Percentiles rank a stretch among this genome's conserved stretches.
phyloP scores from a whole-genome alignment of 2,329 filamentous ascomycete species.

The Colletotrichum destructivum region DNA sequence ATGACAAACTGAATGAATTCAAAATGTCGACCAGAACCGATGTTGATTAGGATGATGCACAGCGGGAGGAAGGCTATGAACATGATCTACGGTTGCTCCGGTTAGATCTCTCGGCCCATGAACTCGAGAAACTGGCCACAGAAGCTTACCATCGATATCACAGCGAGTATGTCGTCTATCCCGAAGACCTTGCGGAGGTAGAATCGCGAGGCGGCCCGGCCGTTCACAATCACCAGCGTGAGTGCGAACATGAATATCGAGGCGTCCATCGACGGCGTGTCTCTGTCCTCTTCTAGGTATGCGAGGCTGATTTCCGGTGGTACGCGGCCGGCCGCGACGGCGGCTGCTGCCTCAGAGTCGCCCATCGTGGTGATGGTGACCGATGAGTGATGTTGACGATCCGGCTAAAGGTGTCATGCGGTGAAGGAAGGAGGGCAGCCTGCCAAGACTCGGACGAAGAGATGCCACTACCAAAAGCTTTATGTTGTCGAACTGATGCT shows the following conservation, averaged over 20 bases:
- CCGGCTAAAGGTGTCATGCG: slow-evolving; percentile 2
- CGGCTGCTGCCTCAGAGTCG: slow-evolving; percentile 46
- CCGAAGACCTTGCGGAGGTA: slow-evolving; percentile 56
- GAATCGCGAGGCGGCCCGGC: slow-evolving; percentile 53
- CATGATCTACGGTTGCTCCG: slow-evolving; percentile 44
- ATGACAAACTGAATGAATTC: slow-evolving; percentile 64
- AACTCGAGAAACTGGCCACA: not conserved
- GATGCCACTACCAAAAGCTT: slow-evolving; percentile 20
- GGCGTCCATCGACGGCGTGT: slow-evolving; percentile 55
- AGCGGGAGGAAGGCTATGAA: slow-evolving; percentile 61
- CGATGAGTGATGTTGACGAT: slow-evolving; percentile 12
- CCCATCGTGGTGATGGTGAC: slow-evolving; percentile 27
- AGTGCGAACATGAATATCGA: slow-evolving; percentile 56
- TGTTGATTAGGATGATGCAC: slow-evolving; percentile 59
- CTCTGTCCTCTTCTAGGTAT: slow-evolving; percentile 55
- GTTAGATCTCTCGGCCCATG: not conserved
- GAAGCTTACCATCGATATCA: slow-evolving; percentile 53
- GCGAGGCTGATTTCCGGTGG: slow-evolving; percentile 52
- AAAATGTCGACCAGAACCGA: slow-evolving; percentile 64
- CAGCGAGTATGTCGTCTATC: slow-evolving; percentile 56
- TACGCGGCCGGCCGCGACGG: slow-evolving; percentile 54
- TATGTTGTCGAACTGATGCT: slow-evolving; percentile 18
- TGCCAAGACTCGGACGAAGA: not conserved
- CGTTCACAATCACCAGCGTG: slow-evolving; percentile 52
- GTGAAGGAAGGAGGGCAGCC: not conserved